Percentiles rank a stretch among this genome's conserved stretches.
Conservation (phyloP, 306 rosid genomes). For the Phaseolus lunatus region DNA sequence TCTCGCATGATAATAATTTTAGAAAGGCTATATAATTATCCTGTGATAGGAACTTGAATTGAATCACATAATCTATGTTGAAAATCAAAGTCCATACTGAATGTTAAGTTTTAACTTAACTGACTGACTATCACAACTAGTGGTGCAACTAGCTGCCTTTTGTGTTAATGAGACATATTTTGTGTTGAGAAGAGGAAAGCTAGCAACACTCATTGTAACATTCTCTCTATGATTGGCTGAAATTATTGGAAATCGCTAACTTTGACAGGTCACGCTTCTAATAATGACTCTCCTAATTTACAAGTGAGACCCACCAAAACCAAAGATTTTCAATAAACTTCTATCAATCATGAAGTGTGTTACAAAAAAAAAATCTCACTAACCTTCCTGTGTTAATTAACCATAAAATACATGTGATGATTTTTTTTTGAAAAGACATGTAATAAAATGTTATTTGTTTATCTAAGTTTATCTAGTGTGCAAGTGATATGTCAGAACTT, state of each 20-base stretch:
- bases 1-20: background rate
- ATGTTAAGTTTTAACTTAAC: conserved; percentile 3
- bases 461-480: conserved; percentile 17
- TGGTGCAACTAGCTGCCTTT: background rate
- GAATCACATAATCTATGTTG: conserved; percentile 18
- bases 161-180: background rate
- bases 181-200: background rate
- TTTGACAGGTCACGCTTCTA: no score
- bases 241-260: no score
- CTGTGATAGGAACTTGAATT: conserved; percentile 18
- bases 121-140: conserved; percentile 16
- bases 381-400: background rate
- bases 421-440: background rate
- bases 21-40: conserved; percentile 23
- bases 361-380: no score
- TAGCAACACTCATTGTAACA: no score
- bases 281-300: no score
- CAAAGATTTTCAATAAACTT: no score
- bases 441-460: background rate
- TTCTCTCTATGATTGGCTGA: no score
- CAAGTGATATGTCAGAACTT: conserved; percentile 20
- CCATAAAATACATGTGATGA: background rate
- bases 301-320: no score
- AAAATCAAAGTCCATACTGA: conserved; percentile 14
- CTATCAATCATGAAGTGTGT: no score